Conservation (phyloP, 495 filamentous ascomycete genomes). For the Aspergillus nanangensis region DNA sequence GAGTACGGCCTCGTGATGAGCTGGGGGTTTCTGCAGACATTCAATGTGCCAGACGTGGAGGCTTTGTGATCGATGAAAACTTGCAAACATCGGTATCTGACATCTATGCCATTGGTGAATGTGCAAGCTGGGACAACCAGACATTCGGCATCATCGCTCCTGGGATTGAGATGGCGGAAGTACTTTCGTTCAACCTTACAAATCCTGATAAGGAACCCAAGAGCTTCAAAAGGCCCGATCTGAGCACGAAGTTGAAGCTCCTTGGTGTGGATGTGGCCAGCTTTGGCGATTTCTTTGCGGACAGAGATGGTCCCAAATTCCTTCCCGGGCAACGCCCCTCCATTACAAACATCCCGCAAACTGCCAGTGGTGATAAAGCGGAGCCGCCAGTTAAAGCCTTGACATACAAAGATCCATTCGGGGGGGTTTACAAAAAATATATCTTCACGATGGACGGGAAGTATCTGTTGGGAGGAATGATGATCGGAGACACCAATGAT, state of each 20-base stretch:
- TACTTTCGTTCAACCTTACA: slow-evolving; percentile 91
- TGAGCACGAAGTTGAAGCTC: slow-evolving; percentile 92
- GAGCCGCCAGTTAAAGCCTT: slow-evolving; percentile 72
- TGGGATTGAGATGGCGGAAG: slow-evolving; percentile 94
- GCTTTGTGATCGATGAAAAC: slow-evolving; percentile 69
- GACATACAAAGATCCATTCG: slow-evolving; percentile 90
- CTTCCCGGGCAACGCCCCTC: slow-evolving; percentile 53
- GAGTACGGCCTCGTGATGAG: slow-evolving; percentile 80
- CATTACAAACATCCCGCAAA: slow-evolving; percentile 13
- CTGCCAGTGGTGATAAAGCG: slow-evolving; percentile 30
- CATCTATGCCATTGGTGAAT: slow-evolving; percentile 92
- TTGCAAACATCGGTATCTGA: slow-evolving; percentile 67
- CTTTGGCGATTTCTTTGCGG: slow-evolving; percentile 96
- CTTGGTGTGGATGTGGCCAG: slow-evolving; percentile 92
- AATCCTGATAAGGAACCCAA: slow-evolving; percentile 70
- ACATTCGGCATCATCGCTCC: slow-evolving; percentile 93
- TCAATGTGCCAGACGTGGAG: slow-evolving; percentile 67
- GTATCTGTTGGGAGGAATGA: slow-evolving; percentile 93
- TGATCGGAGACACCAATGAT: slow-evolving; percentile 94
- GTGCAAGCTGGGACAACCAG: slow-evolving; percentile 89
- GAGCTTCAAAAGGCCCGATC: slow-evolving; percentile 77
- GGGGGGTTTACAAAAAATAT: slow-evolving; percentile 95
- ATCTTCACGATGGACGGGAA: slow-evolving; percentile 91
- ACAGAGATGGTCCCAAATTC: slow-evolving; percentile 78
- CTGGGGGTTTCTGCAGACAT: slow-evolving; percentile 69